Percentiles rank a stretch among this genome's conserved stretches.
These are phyloP conservation scores for Boletus vermiculosoides DNA, from an alignment of 768 basidiomycete genomes.

Conservation along the genomic window DNA sequence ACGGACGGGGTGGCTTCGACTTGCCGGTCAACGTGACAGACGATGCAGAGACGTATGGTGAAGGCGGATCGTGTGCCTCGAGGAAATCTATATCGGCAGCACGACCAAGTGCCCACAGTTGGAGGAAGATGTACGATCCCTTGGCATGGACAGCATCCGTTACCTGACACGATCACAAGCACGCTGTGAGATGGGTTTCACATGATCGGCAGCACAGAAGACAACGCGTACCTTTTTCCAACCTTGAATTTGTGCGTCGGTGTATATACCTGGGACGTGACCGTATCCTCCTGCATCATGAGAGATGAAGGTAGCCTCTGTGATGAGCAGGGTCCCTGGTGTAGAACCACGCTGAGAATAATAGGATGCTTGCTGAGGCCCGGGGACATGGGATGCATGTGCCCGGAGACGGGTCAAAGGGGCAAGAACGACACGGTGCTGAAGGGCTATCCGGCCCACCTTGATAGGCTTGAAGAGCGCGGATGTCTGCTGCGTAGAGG, in stretches of 20 bases:
- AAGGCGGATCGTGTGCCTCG: slow-evolving; percentile 27
- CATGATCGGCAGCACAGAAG: too few species aligned
- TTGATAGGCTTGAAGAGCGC: slow-evolving; percentile 47
- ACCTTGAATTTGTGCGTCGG: slow-evolving; percentile 49
- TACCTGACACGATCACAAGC: slow-evolving; percentile 35
- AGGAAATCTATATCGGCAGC: slow-evolving; percentile 37
- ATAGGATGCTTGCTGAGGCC: slow-evolving; percentile 42
- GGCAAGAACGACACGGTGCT: slow-evolving; percentile 54
- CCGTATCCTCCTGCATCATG: slow-evolving; percentile 47
- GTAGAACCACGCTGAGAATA: slow-evolving; percentile 47
- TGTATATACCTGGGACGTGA: slow-evolving; percentile 65
- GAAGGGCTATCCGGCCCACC: slow-evolving; percentile 41
- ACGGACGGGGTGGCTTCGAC: slow-evolving; percentile 16
- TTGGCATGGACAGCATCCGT: slow-evolving; percentile 56
- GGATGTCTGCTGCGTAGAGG: background rate
- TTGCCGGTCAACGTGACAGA: slow-evolving; percentile 22
- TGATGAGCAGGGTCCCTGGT: slow-evolving; percentile 54
- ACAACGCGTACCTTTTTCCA: slow-evolving; percentile 44
- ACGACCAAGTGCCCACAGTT: slow-evolving; percentile 60
- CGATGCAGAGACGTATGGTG: slow-evolving; percentile 37
- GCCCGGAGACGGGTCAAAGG: slow-evolving; percentile 51
- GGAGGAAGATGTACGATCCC: slow-evolving; percentile 46
- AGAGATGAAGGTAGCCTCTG: slow-evolving; percentile 57
- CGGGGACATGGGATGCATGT: slow-evolving; percentile 34
- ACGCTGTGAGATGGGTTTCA: background rate